These are phyloP conservation scores for Azolla pinnata DNA, from an alignment of 75 land plant species.

Conservation along the genomic window DNA sequence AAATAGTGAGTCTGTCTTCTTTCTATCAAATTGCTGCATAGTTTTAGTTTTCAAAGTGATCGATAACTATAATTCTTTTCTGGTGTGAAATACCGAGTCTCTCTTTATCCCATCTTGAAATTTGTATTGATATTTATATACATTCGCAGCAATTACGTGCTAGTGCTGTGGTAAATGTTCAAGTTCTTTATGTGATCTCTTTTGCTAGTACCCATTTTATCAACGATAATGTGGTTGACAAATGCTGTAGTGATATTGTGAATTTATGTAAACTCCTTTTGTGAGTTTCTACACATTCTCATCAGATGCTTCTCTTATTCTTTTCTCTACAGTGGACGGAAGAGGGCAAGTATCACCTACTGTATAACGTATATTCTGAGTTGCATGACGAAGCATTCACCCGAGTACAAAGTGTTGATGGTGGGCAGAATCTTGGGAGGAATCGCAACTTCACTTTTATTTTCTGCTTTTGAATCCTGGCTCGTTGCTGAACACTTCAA, in stretches of 20 bases:
- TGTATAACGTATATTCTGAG: slow-evolving; percentile 90
- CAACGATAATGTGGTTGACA: too few species aligned
- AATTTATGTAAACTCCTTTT: too few species aligned
- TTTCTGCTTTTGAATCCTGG: slow-evolving; percentile 97
- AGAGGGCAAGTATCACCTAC: slow-evolving; percentile 83
- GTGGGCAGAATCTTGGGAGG: slow-evolving; percentile 86
- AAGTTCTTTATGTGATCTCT: not conserved
- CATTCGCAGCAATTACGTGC: not conserved
- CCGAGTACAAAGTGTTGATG: slow-evolving; percentile 73
- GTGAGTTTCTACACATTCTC: too few species aligned
- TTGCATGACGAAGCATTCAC: slow-evolving; percentile 90
- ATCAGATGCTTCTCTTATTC: too few species aligned
- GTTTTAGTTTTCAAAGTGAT: too few species aligned
- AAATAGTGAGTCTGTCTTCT: slow-evolving; percentile 88
- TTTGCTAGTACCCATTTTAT: too few species aligned
- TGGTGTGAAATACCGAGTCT: too few species aligned
- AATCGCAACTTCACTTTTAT: slow-evolving; percentile 93
- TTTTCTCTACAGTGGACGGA: slow-evolving; percentile 68
- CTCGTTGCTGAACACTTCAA: slow-evolving; percentile 96
- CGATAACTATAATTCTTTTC: too few species aligned
- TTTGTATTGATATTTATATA: not conserved
- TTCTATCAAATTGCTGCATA: too few species aligned
- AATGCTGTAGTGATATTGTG: too few species aligned
- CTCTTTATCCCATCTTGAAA: not conserved
- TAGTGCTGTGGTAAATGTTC: too few species aligned